Conservation (phyloP, 148 eudicot genomes). For the Amaranthus hypochondriacus region DNA sequence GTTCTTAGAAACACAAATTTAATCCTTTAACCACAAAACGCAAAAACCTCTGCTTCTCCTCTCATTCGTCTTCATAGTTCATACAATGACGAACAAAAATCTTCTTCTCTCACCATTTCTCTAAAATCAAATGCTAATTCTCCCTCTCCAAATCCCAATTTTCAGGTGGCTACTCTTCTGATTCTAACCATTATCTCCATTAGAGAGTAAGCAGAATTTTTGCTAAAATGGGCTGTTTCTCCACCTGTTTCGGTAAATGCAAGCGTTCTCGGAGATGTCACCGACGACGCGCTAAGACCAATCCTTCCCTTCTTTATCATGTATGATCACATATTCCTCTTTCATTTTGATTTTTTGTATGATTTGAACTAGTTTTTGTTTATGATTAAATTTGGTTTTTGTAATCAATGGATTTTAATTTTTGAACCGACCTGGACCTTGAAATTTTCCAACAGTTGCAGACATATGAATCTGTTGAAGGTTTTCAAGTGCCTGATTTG, state of each 20-base stretch:
- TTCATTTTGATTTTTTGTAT: background rate
- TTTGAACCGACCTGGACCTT: background rate
- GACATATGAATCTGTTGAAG: conserved; percentile 31
- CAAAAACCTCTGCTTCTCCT: background rate
- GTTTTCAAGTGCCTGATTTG: conserved; percentile 21
- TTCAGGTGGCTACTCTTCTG: background rate
- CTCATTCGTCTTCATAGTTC: background rate
- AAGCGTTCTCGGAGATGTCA: conserved; percentile 20
- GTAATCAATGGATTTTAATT: background rate
- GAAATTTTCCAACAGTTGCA: conserved; percentile 20
- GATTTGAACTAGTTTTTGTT: background rate
- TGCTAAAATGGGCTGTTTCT: conserved; percentile 39
- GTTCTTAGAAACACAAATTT: background rate
- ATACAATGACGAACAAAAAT: background rate
- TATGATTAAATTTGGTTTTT: background rate
- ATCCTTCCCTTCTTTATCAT: conserved; percentile 29
- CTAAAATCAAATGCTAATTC: background rate
- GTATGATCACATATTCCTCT: conserved; percentile 5
- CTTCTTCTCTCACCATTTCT: conserved; percentile 12
- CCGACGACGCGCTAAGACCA: conserved; percentile 1
- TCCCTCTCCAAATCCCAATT: too few species aligned
- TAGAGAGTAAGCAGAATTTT: background rate
- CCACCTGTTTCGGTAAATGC: conserved; percentile 37
- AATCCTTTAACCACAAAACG: background rate
- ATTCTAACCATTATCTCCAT: background rate